Percentiles rank a stretch among this genome's conserved stretches.
Evolutionary conservation across 345 rosid genomes (phyloP).

Genomic region (Hibiscus tridactylites): DNA sequence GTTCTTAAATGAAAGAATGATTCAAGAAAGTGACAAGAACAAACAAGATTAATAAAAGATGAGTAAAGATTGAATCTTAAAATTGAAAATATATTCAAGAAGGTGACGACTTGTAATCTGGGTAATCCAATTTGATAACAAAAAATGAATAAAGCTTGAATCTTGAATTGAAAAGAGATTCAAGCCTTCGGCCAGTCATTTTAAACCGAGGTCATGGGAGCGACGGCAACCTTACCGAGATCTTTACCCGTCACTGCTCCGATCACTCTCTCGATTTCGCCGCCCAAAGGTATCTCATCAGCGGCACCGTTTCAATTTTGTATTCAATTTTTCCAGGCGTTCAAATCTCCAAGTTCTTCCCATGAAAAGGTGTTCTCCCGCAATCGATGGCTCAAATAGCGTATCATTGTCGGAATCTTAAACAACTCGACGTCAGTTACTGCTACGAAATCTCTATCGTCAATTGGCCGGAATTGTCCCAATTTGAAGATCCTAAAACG

Average conservation of each 20-base stretch:
- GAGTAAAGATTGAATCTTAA: too few relatives aligned
- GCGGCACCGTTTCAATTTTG: background rate
- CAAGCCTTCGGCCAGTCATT: too few relatives aligned
- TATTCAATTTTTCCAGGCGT: constrained; percentile 14
- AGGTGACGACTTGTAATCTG: too few relatives aligned
- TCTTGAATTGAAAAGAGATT: background rate
- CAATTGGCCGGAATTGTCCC: constrained; percentile 62
- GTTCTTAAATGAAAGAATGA: too few relatives aligned
- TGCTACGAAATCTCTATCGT: constrained; percentile 63
- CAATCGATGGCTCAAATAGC: constrained; percentile 66
- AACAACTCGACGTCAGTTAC: constrained; percentile 66
- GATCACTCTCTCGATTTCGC: constrained; percentile 49
- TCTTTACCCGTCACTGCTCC: constrained; percentile 75
- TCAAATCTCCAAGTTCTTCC: constrained; percentile 56
- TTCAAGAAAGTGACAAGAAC: too few relatives aligned
- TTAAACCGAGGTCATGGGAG: constrained; percentile 65
- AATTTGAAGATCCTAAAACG: constrained; percentile 55
- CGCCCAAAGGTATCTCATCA: constrained; percentile 48
- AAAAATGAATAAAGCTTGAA: too few relatives aligned
- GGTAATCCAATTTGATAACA: too few relatives aligned
- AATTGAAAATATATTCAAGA: too few relatives aligned
- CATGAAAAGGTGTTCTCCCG: constrained; percentile 50
- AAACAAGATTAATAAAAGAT: too few relatives aligned
- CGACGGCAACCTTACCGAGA: constrained; percentile 41
- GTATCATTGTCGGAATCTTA: constrained; percentile 41